A percentile compares a stretch with the other conserved stretches of the same genome.
Conservation (phyloP, 2,329 filamentous ascomycete species). For the Beauveria rudraprayagi region DNA sequence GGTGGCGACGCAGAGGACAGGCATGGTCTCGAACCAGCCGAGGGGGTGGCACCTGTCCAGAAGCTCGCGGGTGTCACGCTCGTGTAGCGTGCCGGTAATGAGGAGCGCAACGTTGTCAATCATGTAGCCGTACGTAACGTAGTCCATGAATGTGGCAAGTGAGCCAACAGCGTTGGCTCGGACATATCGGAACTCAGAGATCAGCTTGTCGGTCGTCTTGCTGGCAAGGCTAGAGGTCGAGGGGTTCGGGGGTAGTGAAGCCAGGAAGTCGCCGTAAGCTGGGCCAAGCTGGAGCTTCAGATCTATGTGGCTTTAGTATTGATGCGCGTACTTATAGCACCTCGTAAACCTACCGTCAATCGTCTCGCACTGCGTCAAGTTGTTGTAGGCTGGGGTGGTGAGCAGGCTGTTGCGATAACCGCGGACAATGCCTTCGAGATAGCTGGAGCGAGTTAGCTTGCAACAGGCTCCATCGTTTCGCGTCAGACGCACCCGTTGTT, state of each 20-base stretch:
- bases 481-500: constrained; percentile 68
- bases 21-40: constrained; percentile 99
- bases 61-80: constrained; percentile 91
- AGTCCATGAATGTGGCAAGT: constrained; percentile 92
- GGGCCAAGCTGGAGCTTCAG: constrained; percentile 96
- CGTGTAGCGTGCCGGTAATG: constrained; percentile 95
- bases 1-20: constrained; percentile 91
- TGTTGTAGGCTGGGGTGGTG: constrained; percentile 84
- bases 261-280: constrained; percentile 94
- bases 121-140: constrained; percentile 98
- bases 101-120: constrained; percentile 98
- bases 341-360: constrained; percentile 65
- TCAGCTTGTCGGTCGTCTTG: constrained; percentile 96
- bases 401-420: constrained; percentile 93
- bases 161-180: constrained; percentile 89
- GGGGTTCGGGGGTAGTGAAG: constrained; percentile 86
- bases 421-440: constrained; percentile 93
- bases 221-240: constrained; percentile 91
- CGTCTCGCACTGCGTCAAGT: constrained; percentile 94
- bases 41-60: constrained; percentile 93
- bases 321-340: background rate
- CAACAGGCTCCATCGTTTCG: background rate
- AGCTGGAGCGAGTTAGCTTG: constrained; percentile 47
- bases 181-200: constrained; percentile 93
- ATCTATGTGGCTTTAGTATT: constrained; percentile 46